phyloP scores from a whole-genome alignment of 331 rosid genomes.

The Malus hybrid region DNA sequence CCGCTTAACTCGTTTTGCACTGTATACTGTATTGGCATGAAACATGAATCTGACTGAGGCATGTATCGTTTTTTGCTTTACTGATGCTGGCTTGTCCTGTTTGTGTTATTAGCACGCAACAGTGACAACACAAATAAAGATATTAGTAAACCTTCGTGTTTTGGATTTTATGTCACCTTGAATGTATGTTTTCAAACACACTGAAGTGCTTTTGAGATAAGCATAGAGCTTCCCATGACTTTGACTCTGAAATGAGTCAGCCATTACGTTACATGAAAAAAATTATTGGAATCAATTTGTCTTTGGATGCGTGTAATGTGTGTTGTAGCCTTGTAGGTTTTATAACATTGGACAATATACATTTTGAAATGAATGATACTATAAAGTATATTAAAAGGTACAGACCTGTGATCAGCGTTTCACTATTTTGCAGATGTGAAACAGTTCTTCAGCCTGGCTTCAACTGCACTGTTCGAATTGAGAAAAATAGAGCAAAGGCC shows the following conservation, averaged over 20 bases:
- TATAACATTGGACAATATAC: background rate
- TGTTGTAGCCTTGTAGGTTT: background rate
- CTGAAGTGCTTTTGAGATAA: background rate
- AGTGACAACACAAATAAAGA: background rate
- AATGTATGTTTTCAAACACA: background rate
- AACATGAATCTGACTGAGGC: background rate
- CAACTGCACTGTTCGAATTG: slow-evolving; percentile 55
- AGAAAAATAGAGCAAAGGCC: slow-evolving; percentile 37
- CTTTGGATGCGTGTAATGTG: background rate
- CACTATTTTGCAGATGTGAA: slow-evolving; percentile 55
- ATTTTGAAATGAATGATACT: background rate
- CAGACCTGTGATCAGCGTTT: background rate
- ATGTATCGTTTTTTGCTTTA: background rate
- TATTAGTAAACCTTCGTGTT: background rate
- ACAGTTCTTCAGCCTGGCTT: slow-evolving; percentile 55
- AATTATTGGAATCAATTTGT: background rate
- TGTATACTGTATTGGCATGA: background rate
- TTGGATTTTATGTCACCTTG: background rate
- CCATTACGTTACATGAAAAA: background rate
- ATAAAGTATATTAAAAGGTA: background rate
- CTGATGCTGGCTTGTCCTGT: background rate
- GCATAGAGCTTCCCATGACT: background rate
- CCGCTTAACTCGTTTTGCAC: background rate
- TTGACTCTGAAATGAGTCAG: background rate
- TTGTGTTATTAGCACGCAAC: background rate